Percentiles rank a stretch among this genome's conserved stretches.
Evolutionary conservation across 495 filamentous ascomycete species (phyloP).

Genomic region (Monascus purpureus): DNA sequence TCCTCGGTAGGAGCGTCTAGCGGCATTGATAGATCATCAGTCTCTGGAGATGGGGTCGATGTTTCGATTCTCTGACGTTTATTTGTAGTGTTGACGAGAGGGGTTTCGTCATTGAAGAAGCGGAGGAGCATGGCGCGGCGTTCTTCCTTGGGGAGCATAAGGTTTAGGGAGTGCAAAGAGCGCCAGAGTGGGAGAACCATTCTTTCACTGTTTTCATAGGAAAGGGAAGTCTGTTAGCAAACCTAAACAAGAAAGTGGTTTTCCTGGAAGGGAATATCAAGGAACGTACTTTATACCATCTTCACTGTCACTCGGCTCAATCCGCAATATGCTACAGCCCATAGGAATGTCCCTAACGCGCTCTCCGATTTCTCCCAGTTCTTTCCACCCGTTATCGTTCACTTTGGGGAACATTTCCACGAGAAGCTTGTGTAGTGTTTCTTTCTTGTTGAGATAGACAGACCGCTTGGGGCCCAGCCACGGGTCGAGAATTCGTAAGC

Average conservation of each 20-base stretch:
- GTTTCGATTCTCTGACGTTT: constrained; percentile 22
- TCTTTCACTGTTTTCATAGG: constrained; percentile 37
- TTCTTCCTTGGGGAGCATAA: constrained; percentile 97
- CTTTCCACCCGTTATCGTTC: constrained; percentile 46
- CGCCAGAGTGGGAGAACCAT: constrained; percentile 90
- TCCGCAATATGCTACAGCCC: constrained; percentile 81
- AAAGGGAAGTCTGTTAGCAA: constrained; percentile 3
- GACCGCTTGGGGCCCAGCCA: constrained; percentile 71
- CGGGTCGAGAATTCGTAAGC: constrained; percentile 71
- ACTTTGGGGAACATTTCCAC: constrained; percentile 95
- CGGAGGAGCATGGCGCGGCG: constrained; percentile 81
- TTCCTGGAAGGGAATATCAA: not conserved
- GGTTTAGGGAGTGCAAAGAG: constrained; percentile 69
- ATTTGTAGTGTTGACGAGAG: constrained; percentile 38
- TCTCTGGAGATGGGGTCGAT: constrained; percentile 5
- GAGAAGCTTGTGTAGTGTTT: constrained; percentile 64
- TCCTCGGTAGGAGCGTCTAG: constrained; percentile 6
- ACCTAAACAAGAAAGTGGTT: not conserved
- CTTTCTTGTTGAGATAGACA: constrained; percentile 57
- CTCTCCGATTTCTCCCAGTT: constrained; percentile 76
- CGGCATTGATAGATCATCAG: constrained; percentile 6
- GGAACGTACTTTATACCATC: constrained; percentile 49
- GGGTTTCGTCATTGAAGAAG: constrained; percentile 73
- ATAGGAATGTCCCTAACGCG: constrained; percentile 64
- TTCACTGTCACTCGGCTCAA: constrained; percentile 55